Conservation (phyloP, 768 basidiomycete species). For the Mycena rebaudengoi region DNA sequence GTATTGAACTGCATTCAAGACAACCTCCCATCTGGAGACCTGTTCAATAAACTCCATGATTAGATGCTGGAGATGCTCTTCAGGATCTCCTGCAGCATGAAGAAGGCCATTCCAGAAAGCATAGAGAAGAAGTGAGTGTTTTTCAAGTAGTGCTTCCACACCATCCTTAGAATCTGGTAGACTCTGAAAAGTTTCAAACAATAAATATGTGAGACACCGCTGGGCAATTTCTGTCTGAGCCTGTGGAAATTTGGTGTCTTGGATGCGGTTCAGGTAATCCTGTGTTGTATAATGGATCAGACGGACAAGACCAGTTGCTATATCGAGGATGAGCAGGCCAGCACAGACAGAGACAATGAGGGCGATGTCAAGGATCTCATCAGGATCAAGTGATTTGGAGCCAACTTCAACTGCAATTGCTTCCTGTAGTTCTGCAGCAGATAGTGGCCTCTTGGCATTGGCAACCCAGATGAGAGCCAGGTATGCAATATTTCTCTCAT, state of each 20-base stretch:
- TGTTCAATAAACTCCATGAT: neutral
- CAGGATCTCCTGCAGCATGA: neutral
- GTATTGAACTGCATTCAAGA: neutral
- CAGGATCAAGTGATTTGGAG: neutral
- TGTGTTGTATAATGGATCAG: slow-evolving; percentile 7
- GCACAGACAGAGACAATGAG: neutral
- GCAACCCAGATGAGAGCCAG: neutral
- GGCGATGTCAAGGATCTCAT: neutral
- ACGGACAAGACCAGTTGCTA: neutral
- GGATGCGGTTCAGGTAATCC: neutral
- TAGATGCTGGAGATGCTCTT: neutral
- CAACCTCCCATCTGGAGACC: neutral
- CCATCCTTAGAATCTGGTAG: neutral
- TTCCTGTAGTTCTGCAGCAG: neutral
- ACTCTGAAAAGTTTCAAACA: neutral
- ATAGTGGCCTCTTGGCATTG: neutral
- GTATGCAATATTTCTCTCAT: neutral
- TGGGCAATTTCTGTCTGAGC: neutral
- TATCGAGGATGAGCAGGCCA: neutral
- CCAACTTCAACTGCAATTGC: neutral
- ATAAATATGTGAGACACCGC: neutral
- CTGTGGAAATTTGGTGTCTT: neutral
- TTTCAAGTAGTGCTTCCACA: neutral
- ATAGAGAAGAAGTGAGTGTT: neutral
- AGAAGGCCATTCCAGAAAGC: neutral